Conservation (phyloP, 2,329 filamentous ascomycete genomes). For the Penicillium rolfsii region DNA sequence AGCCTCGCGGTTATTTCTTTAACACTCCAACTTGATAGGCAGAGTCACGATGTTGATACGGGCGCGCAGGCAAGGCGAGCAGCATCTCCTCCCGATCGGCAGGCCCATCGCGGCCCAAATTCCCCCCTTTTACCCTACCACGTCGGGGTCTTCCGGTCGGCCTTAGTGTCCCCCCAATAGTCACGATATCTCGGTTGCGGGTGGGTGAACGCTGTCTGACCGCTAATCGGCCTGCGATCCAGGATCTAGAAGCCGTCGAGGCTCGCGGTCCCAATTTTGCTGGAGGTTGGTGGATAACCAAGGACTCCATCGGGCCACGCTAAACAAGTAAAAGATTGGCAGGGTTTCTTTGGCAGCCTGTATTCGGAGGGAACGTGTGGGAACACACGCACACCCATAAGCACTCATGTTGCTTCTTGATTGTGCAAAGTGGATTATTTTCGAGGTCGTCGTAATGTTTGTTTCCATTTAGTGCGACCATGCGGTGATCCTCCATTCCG, state of each 20-base stretch:
- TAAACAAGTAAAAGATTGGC: constrained; percentile 12
- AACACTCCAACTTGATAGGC: neutral
- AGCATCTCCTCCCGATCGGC: constrained; percentile 8
- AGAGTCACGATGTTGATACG: constrained; percentile 3
- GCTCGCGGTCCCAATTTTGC: neutral
- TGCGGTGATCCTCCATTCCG: constrained; percentile 2
- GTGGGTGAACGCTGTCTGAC: constrained; percentile 16
- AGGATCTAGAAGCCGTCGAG: constrained; percentile 7
- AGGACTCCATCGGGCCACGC: constrained; percentile 12
- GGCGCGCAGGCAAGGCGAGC: neutral
- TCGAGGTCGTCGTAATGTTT: neutral
- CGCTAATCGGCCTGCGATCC: constrained; percentile 16
- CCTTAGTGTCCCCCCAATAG: neutral
- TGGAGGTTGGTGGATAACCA: constrained; percentile 14
- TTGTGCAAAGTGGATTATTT: neutral
- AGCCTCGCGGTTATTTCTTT: neutral
- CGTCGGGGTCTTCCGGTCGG: neutral
- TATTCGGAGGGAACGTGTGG: neutral
- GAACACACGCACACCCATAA: neutral
- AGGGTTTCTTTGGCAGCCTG: constrained; percentile 9
- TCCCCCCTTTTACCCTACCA: neutral
- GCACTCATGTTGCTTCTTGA: neutral
- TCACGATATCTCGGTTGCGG: constrained; percentile 1
- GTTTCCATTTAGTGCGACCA: constrained; percentile 1
- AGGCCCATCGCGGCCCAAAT: constrained; percentile 16